phyloP scores from a whole-genome alignment of 208 protist species.

The Acanthamoeba castellanii region DNA sequence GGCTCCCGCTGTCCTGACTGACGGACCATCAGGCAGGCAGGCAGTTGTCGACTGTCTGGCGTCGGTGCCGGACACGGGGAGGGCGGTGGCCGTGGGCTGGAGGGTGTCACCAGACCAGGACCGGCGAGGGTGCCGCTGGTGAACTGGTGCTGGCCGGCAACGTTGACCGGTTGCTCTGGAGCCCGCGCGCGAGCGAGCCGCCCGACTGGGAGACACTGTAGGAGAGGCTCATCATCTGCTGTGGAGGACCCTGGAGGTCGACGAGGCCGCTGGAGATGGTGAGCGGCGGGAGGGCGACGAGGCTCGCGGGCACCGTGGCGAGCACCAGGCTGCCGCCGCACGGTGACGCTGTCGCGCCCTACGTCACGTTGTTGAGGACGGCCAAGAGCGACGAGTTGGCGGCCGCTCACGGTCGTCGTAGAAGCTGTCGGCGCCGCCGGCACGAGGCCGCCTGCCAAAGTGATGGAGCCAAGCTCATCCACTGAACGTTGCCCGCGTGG shows the following conservation, averaged over 20 bases:
- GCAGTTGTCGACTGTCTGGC: constrained; percentile 25
- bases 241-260: constrained; percentile 66
- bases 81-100: not conserved
- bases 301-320: not conserved
- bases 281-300: not conserved
- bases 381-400: not conserved
- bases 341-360: not conserved
- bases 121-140: constrained; percentile 30
- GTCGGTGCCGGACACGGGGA: constrained; percentile 25
- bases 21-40: too few species aligned
- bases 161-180: constrained; percentile 63
- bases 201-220: constrained; percentile 21
- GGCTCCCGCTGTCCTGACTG: not conserved
- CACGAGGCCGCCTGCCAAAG: not conserved
- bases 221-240: constrained; percentile 24
- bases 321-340: constrained; percentile 15
- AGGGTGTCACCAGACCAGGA: not conserved
- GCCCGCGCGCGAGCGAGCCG: constrained; percentile 7
- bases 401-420: constrained; percentile 30
- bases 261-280: not conserved
- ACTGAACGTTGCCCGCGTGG: not conserved
- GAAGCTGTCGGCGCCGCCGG: constrained; percentile 31
- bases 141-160: not conserved
- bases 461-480: constrained; percentile 34
- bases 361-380: not conserved